These are phyloP conservation scores for Penicillium verhagenii DNA, from an alignment of 495 filamentous ascomycete genomes.

Conservation along the genomic window DNA sequence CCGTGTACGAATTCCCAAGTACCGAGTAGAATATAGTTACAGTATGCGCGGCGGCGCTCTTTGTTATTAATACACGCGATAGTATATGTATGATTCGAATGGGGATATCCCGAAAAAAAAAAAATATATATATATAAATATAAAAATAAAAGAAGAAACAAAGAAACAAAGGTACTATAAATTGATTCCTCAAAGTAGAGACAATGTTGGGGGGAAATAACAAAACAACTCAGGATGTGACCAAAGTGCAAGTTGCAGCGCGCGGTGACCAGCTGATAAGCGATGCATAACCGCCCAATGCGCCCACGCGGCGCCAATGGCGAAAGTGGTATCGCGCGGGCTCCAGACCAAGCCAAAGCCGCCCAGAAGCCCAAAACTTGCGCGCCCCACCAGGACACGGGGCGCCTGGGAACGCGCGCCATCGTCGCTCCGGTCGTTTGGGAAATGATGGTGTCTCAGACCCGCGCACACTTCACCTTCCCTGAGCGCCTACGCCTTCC, in stretches of 20 bases:
- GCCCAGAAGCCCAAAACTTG: conserved; percentile 4
- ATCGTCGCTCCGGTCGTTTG: conserved; percentile 23
- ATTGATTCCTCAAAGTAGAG: not conserved
- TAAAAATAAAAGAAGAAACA: not conserved
- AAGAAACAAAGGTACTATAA: not conserved
- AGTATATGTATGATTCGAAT: not conserved
- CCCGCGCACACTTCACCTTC: conserved; percentile 23
- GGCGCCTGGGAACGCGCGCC: conserved; percentile 28
- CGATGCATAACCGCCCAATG: conserved; percentile 34
- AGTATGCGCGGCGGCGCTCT: no score
- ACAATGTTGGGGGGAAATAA: not conserved
- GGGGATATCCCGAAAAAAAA: not conserved
- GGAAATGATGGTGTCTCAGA: conserved; percentile 27
- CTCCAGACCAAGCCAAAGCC: not conserved
- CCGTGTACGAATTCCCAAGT: no score
- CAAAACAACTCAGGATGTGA: conserved; percentile 3
- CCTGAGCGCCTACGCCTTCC: conserved; percentile 23
- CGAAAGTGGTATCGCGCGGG: conserved; percentile 10
- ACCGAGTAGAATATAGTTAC: no score
- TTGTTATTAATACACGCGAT: no score
- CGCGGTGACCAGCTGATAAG: conserved; percentile 16
- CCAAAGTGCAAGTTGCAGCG: not conserved
- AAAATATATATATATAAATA: not conserved
- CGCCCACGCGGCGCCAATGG: conserved; percentile 25
- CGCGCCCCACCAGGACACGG: conserved; percentile 15